Percentiles rank a stretch among this genome's conserved stretches.
These are phyloP conservation scores for Setaria viridis DNA, from an alignment of 202 grass and related monocot species.

Conservation along the genomic window DNA sequence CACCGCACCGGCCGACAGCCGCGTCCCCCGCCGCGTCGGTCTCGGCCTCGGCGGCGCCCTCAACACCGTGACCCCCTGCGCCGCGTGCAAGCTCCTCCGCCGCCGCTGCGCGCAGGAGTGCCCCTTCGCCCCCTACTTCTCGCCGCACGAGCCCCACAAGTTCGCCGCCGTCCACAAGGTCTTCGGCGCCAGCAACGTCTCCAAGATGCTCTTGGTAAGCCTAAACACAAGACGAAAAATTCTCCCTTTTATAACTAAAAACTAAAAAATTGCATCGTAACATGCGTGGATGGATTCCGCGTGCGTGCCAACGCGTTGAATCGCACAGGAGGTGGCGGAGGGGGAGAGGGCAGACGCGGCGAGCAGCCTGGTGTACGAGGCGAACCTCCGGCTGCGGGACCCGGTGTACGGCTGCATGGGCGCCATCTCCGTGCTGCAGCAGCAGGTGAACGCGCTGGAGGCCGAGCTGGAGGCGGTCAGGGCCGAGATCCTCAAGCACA, in stretches of 20 bases:
- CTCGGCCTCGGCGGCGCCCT: slow-evolving; percentile 44
- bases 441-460: slow-evolving; percentile 75
- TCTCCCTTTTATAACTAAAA: neutral
- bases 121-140: slow-evolving; percentile 95
- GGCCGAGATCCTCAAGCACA: slow-evolving; percentile 86
- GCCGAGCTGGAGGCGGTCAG: slow-evolving; percentile 74
- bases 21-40: slow-evolving; percentile 38
- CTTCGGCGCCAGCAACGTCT: slow-evolving; percentile 97
- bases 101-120: slow-evolving; percentile 89
- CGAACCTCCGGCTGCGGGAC: slow-evolving; percentile 77
- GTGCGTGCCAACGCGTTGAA: slow-evolving; percentile 28
- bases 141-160: slow-evolving; percentile 88
- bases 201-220: slow-evolving; percentile 94
- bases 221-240: neutral
- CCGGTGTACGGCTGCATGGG: slow-evolving; percentile 96
- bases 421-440: slow-evolving; percentile 76
- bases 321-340: slow-evolving; percentile 75
- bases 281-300: slow-evolving; percentile 25
- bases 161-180: slow-evolving; percentile 92
- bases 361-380: slow-evolving; percentile 96
- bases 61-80: slow-evolving; percentile 82
- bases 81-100: slow-evolving; percentile 96
- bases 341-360: slow-evolving; percentile 77
- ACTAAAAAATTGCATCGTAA: slow-evolving; percentile 7
- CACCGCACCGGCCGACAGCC: slow-evolving; percentile 5